Conservation (phyloP, 768 basidiomycete genomes). For the Russula compacta region DNA sequence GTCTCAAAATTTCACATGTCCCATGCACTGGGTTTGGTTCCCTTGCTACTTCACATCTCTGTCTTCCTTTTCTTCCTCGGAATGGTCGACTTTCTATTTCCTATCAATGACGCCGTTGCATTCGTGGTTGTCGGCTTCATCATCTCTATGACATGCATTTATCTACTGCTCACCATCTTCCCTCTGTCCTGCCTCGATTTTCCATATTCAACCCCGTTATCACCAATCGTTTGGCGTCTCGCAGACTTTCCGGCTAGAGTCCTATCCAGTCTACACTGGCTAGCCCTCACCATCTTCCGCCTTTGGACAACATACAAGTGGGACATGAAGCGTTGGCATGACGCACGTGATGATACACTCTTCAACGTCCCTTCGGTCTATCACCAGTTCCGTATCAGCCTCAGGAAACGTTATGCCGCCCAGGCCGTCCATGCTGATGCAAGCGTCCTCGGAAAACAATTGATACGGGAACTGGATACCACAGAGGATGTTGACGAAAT, state of each 20-base stretch:
- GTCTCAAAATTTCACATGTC: slow-evolving; percentile 8
- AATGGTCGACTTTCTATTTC: slow-evolving; percentile 15
- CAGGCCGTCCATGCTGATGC: neutral
- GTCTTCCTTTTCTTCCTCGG: slow-evolving; percentile 19
- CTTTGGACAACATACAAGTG: neutral
- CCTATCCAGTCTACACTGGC: neutral
- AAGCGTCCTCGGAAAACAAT: slow-evolving; percentile 5
- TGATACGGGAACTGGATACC: slow-evolving; percentile 3
- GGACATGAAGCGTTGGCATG: neutral
- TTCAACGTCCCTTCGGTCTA: slow-evolving; percentile 1
- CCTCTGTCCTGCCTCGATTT: slow-evolving; percentile 9
- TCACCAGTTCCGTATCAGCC: neutral
- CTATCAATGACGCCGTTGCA: slow-evolving; percentile 8
- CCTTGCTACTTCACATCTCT: slow-evolving; percentile 11
- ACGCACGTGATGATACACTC: slow-evolving; percentile 1
- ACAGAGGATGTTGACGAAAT: slow-evolving; percentile 2
- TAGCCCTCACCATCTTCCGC: neutral
- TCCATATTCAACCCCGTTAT: slow-evolving; percentile 18
- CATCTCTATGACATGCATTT: neutral
- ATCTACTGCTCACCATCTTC: slow-evolving; percentile 9
- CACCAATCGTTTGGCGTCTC: slow-evolving; percentile 8
- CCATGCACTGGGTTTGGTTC: slow-evolving; percentile 1
- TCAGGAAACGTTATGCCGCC: neutral
- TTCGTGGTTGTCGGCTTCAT: slow-evolving; percentile 5
- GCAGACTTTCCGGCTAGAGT: neutral